Base-by-base conservation (phyloP, 495 filamentous ascomycete species). In the Hypoxylon subgilvum region DNA sequence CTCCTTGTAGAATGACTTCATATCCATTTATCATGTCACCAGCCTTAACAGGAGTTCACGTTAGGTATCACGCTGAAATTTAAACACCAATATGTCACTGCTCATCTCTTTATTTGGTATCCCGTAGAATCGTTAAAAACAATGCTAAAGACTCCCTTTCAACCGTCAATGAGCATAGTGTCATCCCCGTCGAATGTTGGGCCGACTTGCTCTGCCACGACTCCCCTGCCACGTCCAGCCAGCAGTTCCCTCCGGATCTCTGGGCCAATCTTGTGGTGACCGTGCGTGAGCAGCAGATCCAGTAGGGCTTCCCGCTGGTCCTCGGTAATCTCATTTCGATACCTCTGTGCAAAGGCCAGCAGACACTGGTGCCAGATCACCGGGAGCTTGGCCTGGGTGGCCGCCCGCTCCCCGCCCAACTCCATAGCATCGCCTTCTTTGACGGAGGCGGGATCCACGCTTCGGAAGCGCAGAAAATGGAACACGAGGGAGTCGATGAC, bases 401-500 rank as follows among this genome's bases (percentile, higher is more conserved):
- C 73, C 18, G 73, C 68, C 13, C 76, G 70, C 49, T 81, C 76
- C 25, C 76, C 76, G 17, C 57, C 65, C 66, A 75, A 74, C 13
- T 78, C 76, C 54, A 83, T 81, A 3, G 66, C 69, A 30, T 78
- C 75, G 7, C 74, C 78, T 9, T 69, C 58, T 8, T 51, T 65
- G 19, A 70, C 60, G 31, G 69, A 71, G 7, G 74, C 70, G 10
- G 74, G 71, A 21, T 82, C 75, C 2, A 76, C 75, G 23, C 78
- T 84, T 28, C 88, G 84, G 75, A 97, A 97, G 13, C 94, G 86
- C 59, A 96, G 72, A 71, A 97, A 98, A 73, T 97, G 92, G 75
- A 97, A 97, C 12, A 97, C 95, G 4, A 97, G 78, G 17, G 91
- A 87, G 63, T 98, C 94, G 14, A 98, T 85, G 18, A 95, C 93